Conservation (phyloP, 352 stramenopile genomes). For the Blastocystis sp. region DNA sequence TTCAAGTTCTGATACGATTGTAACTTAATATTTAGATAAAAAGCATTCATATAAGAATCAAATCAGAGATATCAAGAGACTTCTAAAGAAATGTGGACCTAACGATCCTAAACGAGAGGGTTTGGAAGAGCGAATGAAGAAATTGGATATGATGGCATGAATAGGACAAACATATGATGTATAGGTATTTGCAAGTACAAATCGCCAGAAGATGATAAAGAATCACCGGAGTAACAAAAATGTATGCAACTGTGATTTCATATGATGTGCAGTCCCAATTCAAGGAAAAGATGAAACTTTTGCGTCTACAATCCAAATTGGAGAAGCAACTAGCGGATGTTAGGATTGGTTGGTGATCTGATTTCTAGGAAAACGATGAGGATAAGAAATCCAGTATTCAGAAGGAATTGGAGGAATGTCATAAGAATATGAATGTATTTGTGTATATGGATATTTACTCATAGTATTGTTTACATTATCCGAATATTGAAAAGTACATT, state of each 20-base stretch:
- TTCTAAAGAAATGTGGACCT: background rate
- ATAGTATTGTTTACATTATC: background rate
- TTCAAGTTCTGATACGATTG: too few species aligned
- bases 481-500: background rate
- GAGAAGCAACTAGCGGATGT: background rate
- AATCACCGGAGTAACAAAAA: background rate
- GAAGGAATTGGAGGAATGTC: background rate
- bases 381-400: background rate
- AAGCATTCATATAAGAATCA: background rate
- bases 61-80: background rate
- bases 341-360: background rate
- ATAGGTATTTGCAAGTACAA: background rate
- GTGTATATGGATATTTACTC: background rate
- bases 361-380: background rate
- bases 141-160: background rate
- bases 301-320: background rate
- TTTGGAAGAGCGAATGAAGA: background rate
- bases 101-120: background rate
- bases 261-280: background rate
- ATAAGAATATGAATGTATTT: background rate
- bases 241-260: background rate
- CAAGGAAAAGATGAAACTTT: background rate
- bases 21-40: slow-evolving; percentile 5
- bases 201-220: background rate
- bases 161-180: background rate